These are phyloP conservation scores for Botrytis tulipae DNA, from an alignment of 2,329 filamentous ascomycete genomes.

Conservation along the genomic window DNA sequence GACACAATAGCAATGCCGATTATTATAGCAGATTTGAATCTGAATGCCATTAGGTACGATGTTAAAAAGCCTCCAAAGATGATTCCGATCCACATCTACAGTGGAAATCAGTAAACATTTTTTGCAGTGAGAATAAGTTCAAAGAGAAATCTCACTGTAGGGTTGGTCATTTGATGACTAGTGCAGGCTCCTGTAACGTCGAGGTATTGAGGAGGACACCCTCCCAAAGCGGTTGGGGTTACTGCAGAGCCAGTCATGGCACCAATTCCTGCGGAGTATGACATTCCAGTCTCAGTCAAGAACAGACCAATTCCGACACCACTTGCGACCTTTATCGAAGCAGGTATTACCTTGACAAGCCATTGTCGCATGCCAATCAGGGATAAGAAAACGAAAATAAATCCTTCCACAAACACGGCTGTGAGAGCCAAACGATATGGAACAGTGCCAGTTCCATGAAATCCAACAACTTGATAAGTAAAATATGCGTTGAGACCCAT, in stretches of 20 bases:
- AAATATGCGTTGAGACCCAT: slow-evolving; percentile 70
- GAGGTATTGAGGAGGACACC: slow-evolving; percentile 61
- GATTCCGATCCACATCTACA: slow-evolving; percentile 78
- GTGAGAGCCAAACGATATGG: slow-evolving; percentile 61
- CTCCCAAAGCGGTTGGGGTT: slow-evolving; percentile 74
- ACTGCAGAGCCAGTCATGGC: slow-evolving; percentile 67
- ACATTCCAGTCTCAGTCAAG: slow-evolving; percentile 63
- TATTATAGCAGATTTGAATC: slow-evolving; percentile 72
- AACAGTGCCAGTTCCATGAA: slow-evolving; percentile 55
- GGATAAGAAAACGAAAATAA: slow-evolving; percentile 62
- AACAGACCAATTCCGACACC: slow-evolving; percentile 66
- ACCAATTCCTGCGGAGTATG: slow-evolving; percentile 75
- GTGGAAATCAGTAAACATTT: slow-evolving; percentile 1
- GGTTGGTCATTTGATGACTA: slow-evolving; percentile 70
- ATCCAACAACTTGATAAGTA: slow-evolving; percentile 64
- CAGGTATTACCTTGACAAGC: slow-evolving; percentile 64
- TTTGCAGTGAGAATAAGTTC: not conserved
- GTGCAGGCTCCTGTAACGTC: slow-evolving; percentile 51
- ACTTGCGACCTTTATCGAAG: slow-evolving; percentile 63
- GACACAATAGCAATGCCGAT: slow-evolving; percentile 71
- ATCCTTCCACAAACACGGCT: slow-evolving; percentile 62
- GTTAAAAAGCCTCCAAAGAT: slow-evolving; percentile 78
- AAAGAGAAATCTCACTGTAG: slow-evolving; percentile 51
- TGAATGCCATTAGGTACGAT: slow-evolving; percentile 75
- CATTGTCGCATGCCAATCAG: slow-evolving; percentile 70